Percentiles rank a stretch among this genome's conserved stretches.
Conservation (phyloP, 805 yeast genomes). For the Teunomyces funiuensis region DNA sequence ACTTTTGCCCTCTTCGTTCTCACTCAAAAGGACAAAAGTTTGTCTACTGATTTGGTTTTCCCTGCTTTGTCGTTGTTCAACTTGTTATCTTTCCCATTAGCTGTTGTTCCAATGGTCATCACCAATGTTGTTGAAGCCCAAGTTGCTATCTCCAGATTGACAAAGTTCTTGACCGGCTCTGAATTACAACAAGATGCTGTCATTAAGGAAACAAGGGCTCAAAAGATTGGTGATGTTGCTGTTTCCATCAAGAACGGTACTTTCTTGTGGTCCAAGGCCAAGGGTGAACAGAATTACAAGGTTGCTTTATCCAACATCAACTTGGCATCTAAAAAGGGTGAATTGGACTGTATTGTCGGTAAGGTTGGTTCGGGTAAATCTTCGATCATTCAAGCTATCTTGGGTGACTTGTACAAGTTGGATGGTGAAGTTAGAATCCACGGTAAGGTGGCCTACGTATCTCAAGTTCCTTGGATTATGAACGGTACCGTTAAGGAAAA, state of each 20-base stretch:
- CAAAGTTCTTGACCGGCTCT: constrained; percentile 65
- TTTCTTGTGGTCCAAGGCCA: constrained; percentile 75
- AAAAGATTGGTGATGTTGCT: constrained; percentile 63
- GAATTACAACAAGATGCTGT: constrained; percentile 86
- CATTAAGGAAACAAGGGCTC: constrained; percentile 47
- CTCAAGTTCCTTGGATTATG: constrained; percentile 97
- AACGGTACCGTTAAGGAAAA: constrained; percentile 92
- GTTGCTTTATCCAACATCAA: constrained; percentile 65
- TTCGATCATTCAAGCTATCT: constrained; percentile 71
- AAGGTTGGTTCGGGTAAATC: constrained; percentile 90
- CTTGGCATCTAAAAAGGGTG: constrained; percentile 68
- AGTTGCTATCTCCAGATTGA: constrained; percentile 75
- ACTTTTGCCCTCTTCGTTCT: constrained; percentile 82
- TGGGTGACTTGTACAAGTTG: constrained; percentile 79
- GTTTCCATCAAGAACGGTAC: constrained; percentile 65
- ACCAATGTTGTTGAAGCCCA: constrained; percentile 86
- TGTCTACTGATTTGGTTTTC: constrained; percentile 88
- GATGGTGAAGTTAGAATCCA: constrained; percentile 69
- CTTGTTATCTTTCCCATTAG: constrained; percentile 85
- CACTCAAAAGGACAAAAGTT: constrained; percentile 54
- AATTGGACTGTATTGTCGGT: constrained; percentile 83
- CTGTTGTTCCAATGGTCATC: constrained; percentile 87
- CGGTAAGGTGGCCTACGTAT: constrained; percentile 84
- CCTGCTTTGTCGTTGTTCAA: constrained; percentile 89
- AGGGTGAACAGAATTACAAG: constrained; percentile 54